Evolutionary conservation across 1,284 basidiomycete genomes (phyloP).

Genomic region (Microbotryum lychnidis-dioicae): DNA sequence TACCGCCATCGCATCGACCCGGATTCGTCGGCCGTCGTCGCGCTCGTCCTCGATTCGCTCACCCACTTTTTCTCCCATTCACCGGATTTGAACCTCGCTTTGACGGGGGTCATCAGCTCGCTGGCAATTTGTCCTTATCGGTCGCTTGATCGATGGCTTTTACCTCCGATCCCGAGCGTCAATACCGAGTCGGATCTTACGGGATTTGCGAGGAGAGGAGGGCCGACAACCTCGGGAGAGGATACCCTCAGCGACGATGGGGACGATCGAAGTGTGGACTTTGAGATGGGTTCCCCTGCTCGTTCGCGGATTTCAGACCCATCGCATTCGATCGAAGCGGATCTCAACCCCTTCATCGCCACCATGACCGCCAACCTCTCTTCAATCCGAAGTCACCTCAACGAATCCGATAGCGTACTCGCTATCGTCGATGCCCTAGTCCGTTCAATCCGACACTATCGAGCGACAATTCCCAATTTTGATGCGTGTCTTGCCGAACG

Average conservation of each 20-base stretch:
- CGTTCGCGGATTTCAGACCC: background rate
- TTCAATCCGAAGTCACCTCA: background rate
- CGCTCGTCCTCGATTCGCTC: slow-evolving; percentile 58
- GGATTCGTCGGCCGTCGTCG: slow-evolving; percentile 5
- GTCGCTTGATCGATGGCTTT: slow-evolving; percentile 76
- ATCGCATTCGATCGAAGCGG: too few relatives aligned
- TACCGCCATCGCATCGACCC: slow-evolving; percentile 17
- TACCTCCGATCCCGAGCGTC: slow-evolving; percentile 32
- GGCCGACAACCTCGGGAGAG: background rate
- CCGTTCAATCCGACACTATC: slow-evolving; percentile 45
- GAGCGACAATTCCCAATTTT: slow-evolving; percentile 64
- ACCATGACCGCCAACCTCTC: too few relatives aligned
- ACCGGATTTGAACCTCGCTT: slow-evolving; percentile 76
- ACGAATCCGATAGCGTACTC: slow-evolving; percentile 11
- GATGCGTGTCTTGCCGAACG: slow-evolving; percentile 77
- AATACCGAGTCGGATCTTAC: background rate
- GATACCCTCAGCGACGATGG: slow-evolving; percentile 20
- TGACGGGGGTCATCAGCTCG: slow-evolving; percentile 71
- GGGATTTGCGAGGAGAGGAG: background rate
- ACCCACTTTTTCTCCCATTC: slow-evolving; percentile 73
- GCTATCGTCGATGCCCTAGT: slow-evolving; percentile 21
- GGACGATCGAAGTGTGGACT: slow-evolving; percentile 26
- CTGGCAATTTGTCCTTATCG: slow-evolving; percentile 75
- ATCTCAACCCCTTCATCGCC: too few relatives aligned
- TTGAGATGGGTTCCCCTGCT: background rate